A percentile compares a stretch with the other conserved stretches of the same genome.
Conservation (phyloP, 2,329 filamentous ascomycete genomes). For the Botrytis porri region DNA sequence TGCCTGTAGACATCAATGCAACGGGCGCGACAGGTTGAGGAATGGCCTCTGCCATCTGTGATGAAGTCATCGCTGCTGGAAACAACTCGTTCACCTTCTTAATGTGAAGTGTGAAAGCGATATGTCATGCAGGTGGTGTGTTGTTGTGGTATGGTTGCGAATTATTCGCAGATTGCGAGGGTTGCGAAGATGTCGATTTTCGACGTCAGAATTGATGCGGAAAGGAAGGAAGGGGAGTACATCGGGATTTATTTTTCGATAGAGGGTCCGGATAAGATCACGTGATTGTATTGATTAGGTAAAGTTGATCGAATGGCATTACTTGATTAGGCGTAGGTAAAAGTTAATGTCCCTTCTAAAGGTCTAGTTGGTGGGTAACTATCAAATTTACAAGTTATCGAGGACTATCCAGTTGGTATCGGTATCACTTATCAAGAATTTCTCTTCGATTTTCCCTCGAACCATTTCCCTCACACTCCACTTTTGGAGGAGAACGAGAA, state of each 20-base stretch:
- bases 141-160: background rate
- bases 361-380: background rate
- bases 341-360: background rate
- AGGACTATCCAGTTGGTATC: background rate
- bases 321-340: background rate
- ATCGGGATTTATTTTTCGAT: slow-evolving; percentile 13
- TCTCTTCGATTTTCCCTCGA: background rate
- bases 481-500: background rate
- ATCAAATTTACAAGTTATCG: background rate
- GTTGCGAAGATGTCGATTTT: slow-evolving; percentile 1
- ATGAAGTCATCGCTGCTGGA: slow-evolving; percentile 40
- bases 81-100: slow-evolving; percentile 38
- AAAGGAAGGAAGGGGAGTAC: background rate
- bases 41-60: slow-evolving; percentile 26
- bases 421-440: background rate
- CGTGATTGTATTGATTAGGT: background rate
- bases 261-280: slow-evolving; percentile 5
- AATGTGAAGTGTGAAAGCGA: background rate
- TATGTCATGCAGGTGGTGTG: background rate
- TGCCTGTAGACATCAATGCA: slow-evolving; percentile 16
- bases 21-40: slow-evolving; percentile 14
- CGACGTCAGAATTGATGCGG: background rate
- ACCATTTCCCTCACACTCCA: background rate
- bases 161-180: background rate
- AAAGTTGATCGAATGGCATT: background rate